A percentile compares a stretch with the other conserved stretches of the same genome.
phyloP scores from a whole-genome alignment of 352 stramenopile genomes.

The Peronospora destructor region DNA sequence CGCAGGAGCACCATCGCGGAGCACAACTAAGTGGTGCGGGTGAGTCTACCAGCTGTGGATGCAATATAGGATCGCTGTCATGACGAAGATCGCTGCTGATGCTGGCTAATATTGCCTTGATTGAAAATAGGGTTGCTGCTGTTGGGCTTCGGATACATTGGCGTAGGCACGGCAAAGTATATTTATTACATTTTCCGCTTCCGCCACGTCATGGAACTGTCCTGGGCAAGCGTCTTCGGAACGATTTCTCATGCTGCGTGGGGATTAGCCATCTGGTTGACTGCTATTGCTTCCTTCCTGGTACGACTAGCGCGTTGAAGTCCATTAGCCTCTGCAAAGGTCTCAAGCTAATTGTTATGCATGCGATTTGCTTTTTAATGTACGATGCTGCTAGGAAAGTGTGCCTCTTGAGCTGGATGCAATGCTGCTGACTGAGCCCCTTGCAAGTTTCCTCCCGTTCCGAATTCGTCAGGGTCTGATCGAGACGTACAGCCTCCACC shows the following conservation, averaged over 20 bases:
- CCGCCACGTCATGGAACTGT: slow-evolving; percentile 82
- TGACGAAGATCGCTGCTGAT: slow-evolving; percentile 2
- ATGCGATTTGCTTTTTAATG: background rate
- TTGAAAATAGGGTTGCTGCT: slow-evolving; percentile 56
- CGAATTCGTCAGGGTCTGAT: slow-evolving; percentile 83
- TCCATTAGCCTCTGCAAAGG: background rate
- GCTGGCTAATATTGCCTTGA: background rate
- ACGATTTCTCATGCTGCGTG: slow-evolving; percentile 76
- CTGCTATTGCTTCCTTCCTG: slow-evolving; percentile 77
- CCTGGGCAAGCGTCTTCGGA: slow-evolving; percentile 78
- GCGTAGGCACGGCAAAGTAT: slow-evolving; percentile 83
- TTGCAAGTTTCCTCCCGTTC: slow-evolving; percentile 73
- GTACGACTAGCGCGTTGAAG: slow-evolving; percentile 24
- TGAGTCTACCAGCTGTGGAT: slow-evolving; percentile 10
- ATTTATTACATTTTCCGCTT: slow-evolving; percentile 88
- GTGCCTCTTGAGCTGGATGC: slow-evolving; percentile 80
- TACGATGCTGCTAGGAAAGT: slow-evolving; percentile 47
- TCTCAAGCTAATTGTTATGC: slow-evolving; percentile 7
- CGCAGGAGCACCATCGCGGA: slow-evolving; percentile 81
- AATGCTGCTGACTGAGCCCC: slow-evolving; percentile 77
- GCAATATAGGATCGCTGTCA: background rate
- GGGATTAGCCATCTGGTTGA: slow-evolving; percentile 81
- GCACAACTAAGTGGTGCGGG: slow-evolving; percentile 75
- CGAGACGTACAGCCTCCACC: slow-evolving; percentile 83
- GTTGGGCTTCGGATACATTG: slow-evolving; percentile 84